Evolutionary conservation across 352 stramenopile genomes (phyloP), one percentile per base, ranked within the genome.

Genomic region (Phytophthora uliginosa): DNA sequence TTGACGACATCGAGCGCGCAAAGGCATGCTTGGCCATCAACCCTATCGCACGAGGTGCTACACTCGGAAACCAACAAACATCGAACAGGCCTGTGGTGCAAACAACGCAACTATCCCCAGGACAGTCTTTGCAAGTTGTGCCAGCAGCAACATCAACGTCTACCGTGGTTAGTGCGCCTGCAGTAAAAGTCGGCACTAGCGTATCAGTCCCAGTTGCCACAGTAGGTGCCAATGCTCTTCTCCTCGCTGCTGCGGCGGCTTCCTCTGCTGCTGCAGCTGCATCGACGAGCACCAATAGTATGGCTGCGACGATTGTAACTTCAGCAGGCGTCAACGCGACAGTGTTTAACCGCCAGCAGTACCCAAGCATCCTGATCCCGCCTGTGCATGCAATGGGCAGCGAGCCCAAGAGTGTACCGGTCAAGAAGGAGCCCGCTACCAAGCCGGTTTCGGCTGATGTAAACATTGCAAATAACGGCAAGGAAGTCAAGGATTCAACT

Each of bases 1-100:
- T 95, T 36, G 88, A 95, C n/a, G 86, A 93, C 38, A 89, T 94
- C 24, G 86, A 94, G 55, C 76, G 79, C 24, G 78, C 81, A 13
- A 95, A 91, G 54, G 75, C 76, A 15, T 86, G 74, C n/a, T 82
- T 92, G 38, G 70, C 79, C 10, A 71, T 85, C 13, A 78, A 63
- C 20, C 61, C 80, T 42, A 63, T 67, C 24, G 57, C 63, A 33
- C 60, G 56, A 45, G 79, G 63, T 61, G 53, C 56, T 20, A 42
- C 51, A 36, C 12, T 60, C 53, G 56, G 54, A 18, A 62, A 73
- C 22, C 66, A 74, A 13, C 62, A 69, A 60, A 15, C 26, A 22
- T 54, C 66, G n/a, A 59, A 50, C 26, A 56, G 20, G 15, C 50
- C 50, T 56, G 50, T 56, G 6, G 8, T 24, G 18, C 50, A 66